Percentiles rank a stretch among this genome's conserved stretches.
Evolutionary conservation across 306 rosid genomes (phyloP).

Genomic region (Prunus mume): DNA sequence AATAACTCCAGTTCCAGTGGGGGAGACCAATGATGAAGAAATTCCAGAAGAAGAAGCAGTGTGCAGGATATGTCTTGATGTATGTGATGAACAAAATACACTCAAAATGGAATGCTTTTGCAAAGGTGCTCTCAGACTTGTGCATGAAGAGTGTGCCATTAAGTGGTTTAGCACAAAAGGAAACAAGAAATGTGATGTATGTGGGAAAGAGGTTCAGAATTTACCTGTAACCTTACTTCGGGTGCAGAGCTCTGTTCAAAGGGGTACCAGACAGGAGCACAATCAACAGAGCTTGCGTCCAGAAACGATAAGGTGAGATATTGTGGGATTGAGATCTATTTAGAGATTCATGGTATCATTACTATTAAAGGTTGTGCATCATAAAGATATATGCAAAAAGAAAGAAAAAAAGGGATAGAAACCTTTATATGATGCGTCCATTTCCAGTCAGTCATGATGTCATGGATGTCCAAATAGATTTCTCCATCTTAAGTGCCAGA

Average conservation of each 20-base stretch:
- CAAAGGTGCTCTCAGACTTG: constrained; percentile 88
- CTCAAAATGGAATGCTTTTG: constrained; percentile 97
- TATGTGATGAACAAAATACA: constrained; percentile 79
- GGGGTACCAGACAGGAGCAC: constrained; percentile 41
- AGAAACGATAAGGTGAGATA: constrained; percentile 61
- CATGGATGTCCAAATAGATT: neutral
- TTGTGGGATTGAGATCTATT: neutral
- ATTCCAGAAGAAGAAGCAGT: constrained; percentile 99
- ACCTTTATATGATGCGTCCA: neutral
- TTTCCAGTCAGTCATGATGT: neutral
- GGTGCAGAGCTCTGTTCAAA: constrained; percentile 51
- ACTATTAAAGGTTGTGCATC: neutral
- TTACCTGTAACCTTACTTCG: constrained; percentile 94
- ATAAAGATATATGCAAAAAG: neutral
- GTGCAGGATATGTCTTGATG: constrained; percentile 90
- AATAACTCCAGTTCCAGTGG: constrained; percentile 61
- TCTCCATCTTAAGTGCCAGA: neutral
- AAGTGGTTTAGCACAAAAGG: constrained; percentile 89
- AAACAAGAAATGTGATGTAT: constrained; percentile 83
- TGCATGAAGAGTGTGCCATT: constrained; percentile 80
- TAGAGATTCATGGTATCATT: neutral
- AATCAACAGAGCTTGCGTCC: constrained; percentile 48
- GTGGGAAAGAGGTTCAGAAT: constrained; percentile 80
- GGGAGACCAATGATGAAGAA: constrained; percentile 78
- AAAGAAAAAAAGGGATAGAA: neutral